Evolutionary conservation across 1,284 basidiomycete genomes (phyloP), one percentile per base, ranked within the genome.

Genomic region (Caloboletus firmus): DNA sequence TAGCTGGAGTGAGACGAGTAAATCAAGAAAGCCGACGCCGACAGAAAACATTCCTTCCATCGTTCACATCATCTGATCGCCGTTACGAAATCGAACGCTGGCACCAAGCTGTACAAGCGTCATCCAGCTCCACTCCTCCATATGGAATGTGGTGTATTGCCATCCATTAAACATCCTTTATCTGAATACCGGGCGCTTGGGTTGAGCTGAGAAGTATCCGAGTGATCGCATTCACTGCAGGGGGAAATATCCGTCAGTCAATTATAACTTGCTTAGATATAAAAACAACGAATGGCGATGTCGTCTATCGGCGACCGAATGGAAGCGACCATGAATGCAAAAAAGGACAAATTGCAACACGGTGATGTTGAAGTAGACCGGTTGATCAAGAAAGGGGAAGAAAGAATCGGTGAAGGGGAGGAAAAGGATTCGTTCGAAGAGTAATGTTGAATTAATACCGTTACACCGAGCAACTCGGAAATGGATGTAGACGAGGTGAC

Each of bases 181-280:
- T 81, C 59, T 81, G 83, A 68, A 96, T 92, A 18, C 89, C 88
- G 20, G 94, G 94, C 17, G 93, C 93, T 66, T 90, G 87, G 35
- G 83, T 85, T 26, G 93, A 92, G 72, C 90, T 93, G 52, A 97
- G 79, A 60, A 92, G 79, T 22, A 94, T 86, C 60, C 85, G 85
- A 35, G 75, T 79, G 62, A 95, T 89, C 11, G 81, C 74, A 45
- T 84, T 87, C 28, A 83, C 91, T 91, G 32, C 5, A 51, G 28
- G 26, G 36, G 17, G 24, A 18, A 48, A 30, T 32, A 28, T 40
- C 58, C 60, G 62, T 66, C 45, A 61, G 52, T 59, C 43, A 48
- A 45, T 40, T 35, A 49, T 47, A 39, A 51, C 36, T 35, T 22
- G 7, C 42, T 52, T 34, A 28, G 51, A 51, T 42, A 32, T 15